Percentiles rank a stretch among this genome's conserved stretches.
Conservation (phyloP, 164 flowering plant genomes). For the Nymphaea thermarum region DNA sequence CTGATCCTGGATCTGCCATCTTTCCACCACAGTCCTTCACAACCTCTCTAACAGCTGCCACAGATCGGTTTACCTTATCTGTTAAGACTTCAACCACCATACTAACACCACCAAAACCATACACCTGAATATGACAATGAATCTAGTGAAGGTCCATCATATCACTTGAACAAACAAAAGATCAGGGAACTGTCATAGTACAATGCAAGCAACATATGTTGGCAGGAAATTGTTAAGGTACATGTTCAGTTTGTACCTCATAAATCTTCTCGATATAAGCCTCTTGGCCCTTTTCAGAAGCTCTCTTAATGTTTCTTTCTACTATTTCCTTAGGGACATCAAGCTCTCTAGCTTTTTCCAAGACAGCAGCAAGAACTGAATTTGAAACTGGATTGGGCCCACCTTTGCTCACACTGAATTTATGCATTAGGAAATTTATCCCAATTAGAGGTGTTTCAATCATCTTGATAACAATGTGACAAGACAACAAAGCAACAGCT, state of each 20-base stretch:
- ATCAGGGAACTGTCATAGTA: background rate
- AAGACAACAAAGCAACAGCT: background rate
- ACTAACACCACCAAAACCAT: conserved; percentile 91
- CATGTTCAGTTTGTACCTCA: conserved; percentile 37
- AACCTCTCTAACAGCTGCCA: conserved; percentile 70
- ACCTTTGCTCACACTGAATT: conserved; percentile 68
- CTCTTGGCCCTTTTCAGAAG: conserved; percentile 95
- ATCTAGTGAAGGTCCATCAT: background rate
- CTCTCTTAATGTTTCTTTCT: conserved; percentile 90
- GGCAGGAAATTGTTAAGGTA: background rate
- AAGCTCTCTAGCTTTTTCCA: conserved; percentile 92
- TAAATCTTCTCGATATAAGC: conserved; percentile 85
- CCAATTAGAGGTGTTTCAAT: background rate
- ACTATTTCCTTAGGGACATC: conserved; percentile 90
- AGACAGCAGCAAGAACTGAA: conserved; percentile 49
- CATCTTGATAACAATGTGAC: background rate
- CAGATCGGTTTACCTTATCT: conserved; percentile 83
- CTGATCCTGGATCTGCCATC: conserved; percentile 97
- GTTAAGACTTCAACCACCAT: conserved; percentile 83
- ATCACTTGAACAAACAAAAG: background rate
- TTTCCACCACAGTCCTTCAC: conserved; percentile 90
- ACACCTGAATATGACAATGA: conserved; percentile 39
- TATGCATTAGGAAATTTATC: background rate
- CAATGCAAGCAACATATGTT: background rate
- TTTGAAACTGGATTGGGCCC: conserved; percentile 80